These are phyloP conservation scores for Heteromeles arbutifolia DNA, from an alignment of 306 rosid species.

Conservation along the genomic window DNA sequence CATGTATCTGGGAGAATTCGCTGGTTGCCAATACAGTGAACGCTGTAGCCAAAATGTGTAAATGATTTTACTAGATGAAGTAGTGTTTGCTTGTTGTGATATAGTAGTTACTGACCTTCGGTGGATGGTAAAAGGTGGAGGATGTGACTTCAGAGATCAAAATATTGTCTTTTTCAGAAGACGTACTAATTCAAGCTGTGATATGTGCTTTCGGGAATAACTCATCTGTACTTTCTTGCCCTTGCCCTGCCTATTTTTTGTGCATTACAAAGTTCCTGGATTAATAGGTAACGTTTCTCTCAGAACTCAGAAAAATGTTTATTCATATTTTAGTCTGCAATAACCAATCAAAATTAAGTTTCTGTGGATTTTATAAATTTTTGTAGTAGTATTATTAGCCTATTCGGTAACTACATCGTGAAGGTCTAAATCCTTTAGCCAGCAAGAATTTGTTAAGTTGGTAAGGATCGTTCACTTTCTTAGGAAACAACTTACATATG, in stretches of 20 bases:
- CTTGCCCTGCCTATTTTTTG: not conserved
- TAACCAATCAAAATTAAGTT: not conserved
- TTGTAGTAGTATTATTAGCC: not conserved
- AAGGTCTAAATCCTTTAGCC: not conserved
- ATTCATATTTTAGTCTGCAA: not conserved
- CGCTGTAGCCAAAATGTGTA: not conserved
- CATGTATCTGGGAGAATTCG: not conserved
- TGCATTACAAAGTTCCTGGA: not conserved
- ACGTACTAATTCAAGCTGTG: not conserved
- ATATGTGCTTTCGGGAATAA: too few relatives aligned
- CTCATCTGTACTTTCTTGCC: not conserved
- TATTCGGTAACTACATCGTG: not conserved
- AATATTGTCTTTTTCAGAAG: not conserved
- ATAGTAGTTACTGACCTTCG: not conserved
- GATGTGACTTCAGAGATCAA: not conserved
- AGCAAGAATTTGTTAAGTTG: too few relatives aligned
- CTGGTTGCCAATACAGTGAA: not conserved
- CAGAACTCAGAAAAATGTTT: not conserved
- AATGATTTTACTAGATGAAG: not conserved
- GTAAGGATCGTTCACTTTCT: too few relatives aligned
- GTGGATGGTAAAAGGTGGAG: not conserved
- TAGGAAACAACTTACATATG: too few relatives aligned
- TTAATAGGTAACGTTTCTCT: not conserved
- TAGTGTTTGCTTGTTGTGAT: not conserved
- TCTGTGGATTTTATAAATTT: not conserved